Base-by-base conservation (phyloP, 2,329 filamentous ascomycete genomes). In the Epichloe amarillans region DNA sequence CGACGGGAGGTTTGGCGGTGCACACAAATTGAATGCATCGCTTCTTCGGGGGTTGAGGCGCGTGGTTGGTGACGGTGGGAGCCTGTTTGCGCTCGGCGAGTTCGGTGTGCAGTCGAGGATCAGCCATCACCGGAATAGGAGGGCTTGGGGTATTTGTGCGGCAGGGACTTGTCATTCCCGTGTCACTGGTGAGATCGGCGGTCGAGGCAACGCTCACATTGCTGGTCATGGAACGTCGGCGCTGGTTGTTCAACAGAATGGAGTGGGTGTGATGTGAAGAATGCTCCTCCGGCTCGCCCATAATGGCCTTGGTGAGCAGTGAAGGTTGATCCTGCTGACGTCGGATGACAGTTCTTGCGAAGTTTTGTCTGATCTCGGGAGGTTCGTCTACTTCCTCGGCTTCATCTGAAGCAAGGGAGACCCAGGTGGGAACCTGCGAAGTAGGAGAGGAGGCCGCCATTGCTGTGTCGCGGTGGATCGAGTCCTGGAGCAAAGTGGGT, bases 21-120 rank as follows among this genome's bases (percentile, higher is more conserved):
- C 91, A 97, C 36, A 88, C 89, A 65, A 97, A 97, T 53, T 86
- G 91, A 58, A 97, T 96, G 66, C 87, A 91, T 53, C 90, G 81
- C 70, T 90, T 95, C 61, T 87, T 85, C 37, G 68, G 68, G 36
- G 36, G 37, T 82, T 83, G 48, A 83, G 41, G 41, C 53, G 46
- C 53, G 49, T 56, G 54, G 33, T 62, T 51, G 47, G 55, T 54
- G 30, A 62, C 53, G 4, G 61, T 52, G 23, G 62, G 57, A 21
- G 56, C 53, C 14, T 60, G 50, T 50, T 64, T 64, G 38, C 55
- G 47, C 10, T 64, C 60, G 17, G 53, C 41, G 21, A 55, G 52
- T 48, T 65, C 61, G 53, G 66, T 54, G 41, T 68, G 63, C 36
- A 76, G 56, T 26, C 66, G 69, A 7, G 69, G 63, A 50, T 75